Percentiles rank a stretch among this genome's conserved stretches.
Conservation (phyloP, 2,329 filamentous ascomycete genomes). For the Metarhizium album region DNA sequence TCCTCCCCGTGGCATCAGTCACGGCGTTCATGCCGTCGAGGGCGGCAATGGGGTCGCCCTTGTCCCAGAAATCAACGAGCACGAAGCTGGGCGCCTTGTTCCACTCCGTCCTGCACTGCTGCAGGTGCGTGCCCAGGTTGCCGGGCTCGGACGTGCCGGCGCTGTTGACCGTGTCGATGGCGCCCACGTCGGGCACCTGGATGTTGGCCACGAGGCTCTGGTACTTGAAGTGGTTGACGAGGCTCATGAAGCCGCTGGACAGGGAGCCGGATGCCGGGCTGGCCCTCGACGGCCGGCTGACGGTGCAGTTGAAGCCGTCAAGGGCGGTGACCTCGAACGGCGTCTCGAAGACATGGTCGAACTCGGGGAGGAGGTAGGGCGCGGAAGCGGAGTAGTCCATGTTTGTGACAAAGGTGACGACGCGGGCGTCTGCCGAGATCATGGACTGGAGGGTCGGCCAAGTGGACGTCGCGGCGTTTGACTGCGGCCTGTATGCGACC, state of each 20-base stretch:
- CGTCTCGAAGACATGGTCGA: constrained; percentile 62
- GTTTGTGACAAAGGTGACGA: constrained; percentile 60
- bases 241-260: constrained; percentile 48
- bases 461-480: constrained; percentile 27
- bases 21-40: constrained; percentile 58
- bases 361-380: constrained; percentile 54
- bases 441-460: constrained; percentile 67
- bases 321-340: constrained; percentile 52
- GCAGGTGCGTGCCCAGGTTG: constrained; percentile 41
- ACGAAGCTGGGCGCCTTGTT: constrained; percentile 58
- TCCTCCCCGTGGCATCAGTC: constrained; percentile 25
- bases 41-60: constrained; percentile 56
- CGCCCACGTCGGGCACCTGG: constrained; percentile 48
- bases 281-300: constrained; percentile 51
- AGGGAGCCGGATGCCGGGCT: constrained; percentile 41
- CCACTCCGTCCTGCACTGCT: constrained; percentile 46
- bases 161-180: constrained; percentile 55
- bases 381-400: constrained; percentile 29
- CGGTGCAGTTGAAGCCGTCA: constrained; percentile 59
- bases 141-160: constrained; percentile 42
- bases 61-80: constrained; percentile 71
- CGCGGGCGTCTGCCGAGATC: constrained; percentile 51
- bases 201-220: constrained; percentile 41
- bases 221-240: constrained; percentile 77
- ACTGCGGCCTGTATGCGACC: constrained; percentile 48